Base-by-base conservation (phyloP, 108 stramenopile species). In the Aurantiochytrium sp. region DNA sequence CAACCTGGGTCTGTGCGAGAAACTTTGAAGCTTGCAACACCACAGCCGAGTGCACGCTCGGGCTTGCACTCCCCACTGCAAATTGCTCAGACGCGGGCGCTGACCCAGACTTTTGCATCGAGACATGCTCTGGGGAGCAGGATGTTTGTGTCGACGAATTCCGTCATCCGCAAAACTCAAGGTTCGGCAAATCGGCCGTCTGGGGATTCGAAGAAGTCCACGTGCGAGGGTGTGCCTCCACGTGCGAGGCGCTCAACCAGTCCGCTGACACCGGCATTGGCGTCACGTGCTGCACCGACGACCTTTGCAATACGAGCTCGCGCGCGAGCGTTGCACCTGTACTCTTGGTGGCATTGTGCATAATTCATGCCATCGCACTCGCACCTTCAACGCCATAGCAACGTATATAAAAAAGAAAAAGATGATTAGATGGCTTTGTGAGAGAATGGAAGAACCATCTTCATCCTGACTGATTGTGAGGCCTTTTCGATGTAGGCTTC, bases 191-290 rank as follows among this genome's bases (percentile, higher is more conserved):
- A 83, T 45, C 45, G 16, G 76, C 76, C 12, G 51, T 83, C 16
- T 83, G 76, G 76, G 76, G 76, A 0, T 83, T 83, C 76, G 76
- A 83, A 45, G 76, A 21, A n/a, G 76, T 83, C 16, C 76, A 83
- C 28, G 51, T 53, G 10, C 76, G 76, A 12, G 76, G 76, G 6
- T 83, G 76, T 45, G 76, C 76, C 16, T 6, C 49, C 28, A 28
- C 19, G 51, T 83, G 76, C 23, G 4, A n/a, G 51, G 12, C 12
- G 12, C 51, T 18, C 10, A 83, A 83, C n/a, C 6, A 47, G 25
- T 83, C 76, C 23, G 28, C 12, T 2, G 28, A 23, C 25, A 83
- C 76, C 14, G 76, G 76, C 76, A 35, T 23, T 4, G 76, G 76
- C 16, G 23, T 83, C n/a, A 53, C 19, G 25, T 83, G 76, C 76